Conservation (phyloP, 2,329 filamentous ascomycete genomes). For the Verticillium alfalfae region DNA sequence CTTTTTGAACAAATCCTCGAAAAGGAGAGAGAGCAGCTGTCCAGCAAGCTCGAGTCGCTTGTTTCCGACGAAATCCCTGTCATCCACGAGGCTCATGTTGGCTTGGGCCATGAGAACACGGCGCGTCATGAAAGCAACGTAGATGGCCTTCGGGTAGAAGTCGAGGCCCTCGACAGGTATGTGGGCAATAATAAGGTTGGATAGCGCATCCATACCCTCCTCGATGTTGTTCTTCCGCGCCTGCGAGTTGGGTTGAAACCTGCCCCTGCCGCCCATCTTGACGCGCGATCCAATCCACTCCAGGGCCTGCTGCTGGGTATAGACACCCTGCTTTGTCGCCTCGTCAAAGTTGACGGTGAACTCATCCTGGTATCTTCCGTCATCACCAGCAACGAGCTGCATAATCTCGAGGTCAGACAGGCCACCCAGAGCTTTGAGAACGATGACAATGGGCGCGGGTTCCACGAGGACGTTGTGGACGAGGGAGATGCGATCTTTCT, state of each 20-base stretch:
- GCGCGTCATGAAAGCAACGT: constrained; percentile 96
- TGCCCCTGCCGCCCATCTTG: constrained; percentile 72
- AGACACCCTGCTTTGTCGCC: constrained; percentile 74
- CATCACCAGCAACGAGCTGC: constrained; percentile 80
- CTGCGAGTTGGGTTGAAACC: constrained; percentile 39
- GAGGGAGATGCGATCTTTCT: constrained; percentile 86
- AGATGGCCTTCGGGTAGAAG: constrained; percentile 94
- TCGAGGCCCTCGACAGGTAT: constrained; percentile 88
- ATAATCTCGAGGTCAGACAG: constrained; percentile 94
- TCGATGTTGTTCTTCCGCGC: constrained; percentile 75
- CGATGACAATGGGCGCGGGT: constrained; percentile 89
- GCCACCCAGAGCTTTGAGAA: constrained; percentile 89
- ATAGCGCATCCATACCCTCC: constrained; percentile 87
- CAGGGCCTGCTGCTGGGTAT: constrained; percentile 90
- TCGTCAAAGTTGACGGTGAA: constrained; percentile 96
- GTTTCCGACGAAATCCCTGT: constrained; percentile 96
- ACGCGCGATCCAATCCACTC: constrained; percentile 86
- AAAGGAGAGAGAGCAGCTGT: constrained; percentile 86
- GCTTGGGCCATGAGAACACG: constrained; percentile 91
- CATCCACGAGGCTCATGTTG: constrained; percentile 84
- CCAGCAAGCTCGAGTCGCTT: constrained; percentile 93
- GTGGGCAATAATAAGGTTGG: constrained; percentile 90
- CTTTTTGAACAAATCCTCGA: constrained; percentile 97
- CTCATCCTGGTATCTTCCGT: constrained; percentile 86
- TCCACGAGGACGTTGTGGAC: constrained; percentile 92